Evolutionary conservation across 2,329 filamentous ascomycete species (phyloP), one percentile per base, ranked within the genome.

Genomic region (Claviceps paspali): DNA sequence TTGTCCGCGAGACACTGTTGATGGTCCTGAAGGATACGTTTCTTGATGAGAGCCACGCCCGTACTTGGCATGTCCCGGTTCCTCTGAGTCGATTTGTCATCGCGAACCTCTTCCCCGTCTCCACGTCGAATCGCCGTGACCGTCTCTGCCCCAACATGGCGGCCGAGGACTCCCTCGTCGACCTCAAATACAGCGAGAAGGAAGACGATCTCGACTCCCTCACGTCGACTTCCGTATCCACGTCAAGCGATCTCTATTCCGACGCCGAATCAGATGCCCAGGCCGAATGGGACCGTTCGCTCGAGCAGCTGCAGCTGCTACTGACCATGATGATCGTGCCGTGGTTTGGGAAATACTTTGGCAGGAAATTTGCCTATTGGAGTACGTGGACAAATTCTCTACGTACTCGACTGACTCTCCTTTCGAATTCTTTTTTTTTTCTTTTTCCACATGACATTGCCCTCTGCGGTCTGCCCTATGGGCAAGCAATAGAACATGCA

Each of bases 321-420:
- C 61, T 96, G 54, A 93, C 83, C 15, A 93, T 98, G 85, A 82
- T 96, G 34, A 60, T 96, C 48, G 80, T 98, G 35, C 91, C 91
- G 3, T 95, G 93, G 58, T 66, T 85, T 48, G 91, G 91, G 41
- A 98, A 96, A 62, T 96, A 86, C 62, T 76, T 95, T 57, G 91
- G 91, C 32, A 73, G 91, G 56, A 92, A 85, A 60, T 92, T 87
- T 64, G 88, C 88, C 41, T 95, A 93, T 56, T 95, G 86, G 84
- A 85, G 88, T 95, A 69, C 45, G 14, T 21, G 11, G n/a, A n/a
- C n/a, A n/a, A n/a, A n/a, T n/a, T n/a, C n/a, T n/a, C n/a, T n/a
- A n/a, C n/a, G n/a, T n/a, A n/a, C n/a, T n/a, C n/a, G n/a, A n/a
- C n/a, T n/a, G n/a, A n/a, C n/a, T n/a, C n/a, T n/a, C n/a, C n/a